These are phyloP conservation scores for Sporothrix inflata DNA, from an alignment of 2,329 filamentous ascomycete genomes.

Conservation along the genomic window DNA sequence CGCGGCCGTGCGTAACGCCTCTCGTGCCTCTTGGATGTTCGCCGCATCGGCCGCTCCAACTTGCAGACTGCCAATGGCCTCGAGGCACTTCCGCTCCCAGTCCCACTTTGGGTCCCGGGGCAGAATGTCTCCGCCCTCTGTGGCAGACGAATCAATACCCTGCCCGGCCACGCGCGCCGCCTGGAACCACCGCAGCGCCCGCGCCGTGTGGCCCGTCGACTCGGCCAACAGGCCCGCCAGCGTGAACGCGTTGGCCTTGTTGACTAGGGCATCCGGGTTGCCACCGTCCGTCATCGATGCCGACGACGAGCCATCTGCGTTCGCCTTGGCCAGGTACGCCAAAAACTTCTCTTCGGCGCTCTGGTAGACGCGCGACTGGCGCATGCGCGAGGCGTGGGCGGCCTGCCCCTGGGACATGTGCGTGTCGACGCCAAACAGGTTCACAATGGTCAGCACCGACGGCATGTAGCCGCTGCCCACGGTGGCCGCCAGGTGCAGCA, in stretches of 20 bases:
- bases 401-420: neutral
- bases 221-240: constrained; percentile 41
- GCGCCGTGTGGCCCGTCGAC: constrained; percentile 31
- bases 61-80: constrained; percentile 33
- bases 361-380: constrained; percentile 34
- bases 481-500: constrained; percentile 42
- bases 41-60: neutral
- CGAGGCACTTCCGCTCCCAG: constrained; percentile 42
- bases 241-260: constrained; percentile 44
- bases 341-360: constrained; percentile 36
- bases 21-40: neutral
- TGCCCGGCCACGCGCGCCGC: constrained; percentile 26
- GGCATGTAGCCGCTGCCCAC: constrained; percentile 42
- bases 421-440: constrained; percentile 31
- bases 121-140: neutral
- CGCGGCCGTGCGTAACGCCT: constrained; percentile 38
- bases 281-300: neutral
- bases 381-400: neutral
- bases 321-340: constrained; percentile 31
- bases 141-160: neutral
- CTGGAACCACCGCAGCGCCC: constrained; percentile 39
- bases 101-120: constrained; percentile 39
- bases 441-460: constrained; percentile 42
- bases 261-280: neutral
- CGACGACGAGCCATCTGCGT: constrained; percentile 11